Percentiles rank a stretch among this genome's conserved stretches.
These are phyloP conservation scores for Candida parachauliodes DNA, from an alignment of 805 yeast species.

Conservation along the genomic window DNA sequence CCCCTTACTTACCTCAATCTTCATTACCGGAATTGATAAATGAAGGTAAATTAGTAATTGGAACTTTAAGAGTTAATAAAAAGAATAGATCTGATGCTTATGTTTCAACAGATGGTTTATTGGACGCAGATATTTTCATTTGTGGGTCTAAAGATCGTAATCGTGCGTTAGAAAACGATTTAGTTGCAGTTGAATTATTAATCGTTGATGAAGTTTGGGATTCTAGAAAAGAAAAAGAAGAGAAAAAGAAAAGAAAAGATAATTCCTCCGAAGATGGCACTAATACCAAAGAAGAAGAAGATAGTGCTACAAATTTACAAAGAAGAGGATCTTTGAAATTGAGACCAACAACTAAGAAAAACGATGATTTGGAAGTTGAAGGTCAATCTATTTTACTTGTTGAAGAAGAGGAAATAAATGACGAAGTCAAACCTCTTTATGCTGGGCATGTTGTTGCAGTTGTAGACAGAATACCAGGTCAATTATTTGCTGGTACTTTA, in stretches of 20 bases:
- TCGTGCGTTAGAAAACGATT: conserved; percentile 94
- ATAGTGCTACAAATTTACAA: conserved; percentile 36
- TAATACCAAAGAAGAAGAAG: conserved; percentile 47
- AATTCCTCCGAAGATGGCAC: conserved; percentile 68
- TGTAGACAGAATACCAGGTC: conserved; percentile 96
- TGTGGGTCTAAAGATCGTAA: conserved; percentile 98
- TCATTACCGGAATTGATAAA: conserved; percentile 83
- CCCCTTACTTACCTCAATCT: conserved; percentile 93
- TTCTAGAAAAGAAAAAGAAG: conserved; percentile 93
- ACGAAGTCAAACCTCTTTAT: conserved; percentile 87
- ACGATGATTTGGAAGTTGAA: conserved; percentile 97
- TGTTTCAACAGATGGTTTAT: conserved; percentile 92
- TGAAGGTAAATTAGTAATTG: conserved; percentile 90
- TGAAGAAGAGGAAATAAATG: conserved; percentile 94
- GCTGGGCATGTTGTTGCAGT: conserved; percentile 99
- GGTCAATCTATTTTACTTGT: conserved; percentile 89
- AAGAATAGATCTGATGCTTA: conserved; percentile 97
- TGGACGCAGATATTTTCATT: conserved; percentile 95
- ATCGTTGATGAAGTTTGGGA: conserved; percentile 98
- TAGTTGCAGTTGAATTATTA: conserved; percentile 91
- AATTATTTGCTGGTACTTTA: conserved; percentile 88
- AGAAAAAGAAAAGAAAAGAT: conserved; percentile 87
- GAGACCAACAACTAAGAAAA: conserved; percentile 95
- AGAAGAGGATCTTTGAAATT: conserved; percentile 91
- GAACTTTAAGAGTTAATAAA: conserved; percentile 89